Evolutionary conservation across 805 yeast species (phyloP).

Genomic region (Jamesozyma hellenica): DNA sequence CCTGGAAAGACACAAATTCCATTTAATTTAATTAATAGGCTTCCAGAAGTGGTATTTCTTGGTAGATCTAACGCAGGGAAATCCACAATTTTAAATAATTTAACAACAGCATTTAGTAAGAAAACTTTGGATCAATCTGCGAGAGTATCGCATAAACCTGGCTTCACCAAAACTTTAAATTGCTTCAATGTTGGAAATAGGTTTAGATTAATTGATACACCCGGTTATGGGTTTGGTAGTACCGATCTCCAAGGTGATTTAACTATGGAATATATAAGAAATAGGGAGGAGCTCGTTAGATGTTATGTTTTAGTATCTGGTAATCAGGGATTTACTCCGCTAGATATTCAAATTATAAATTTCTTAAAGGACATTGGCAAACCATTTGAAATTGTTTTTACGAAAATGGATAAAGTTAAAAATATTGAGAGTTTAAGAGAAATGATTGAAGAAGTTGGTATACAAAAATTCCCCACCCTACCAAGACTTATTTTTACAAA

Average conservation of each 20-base stretch:
- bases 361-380: slow-evolving; percentile 45
- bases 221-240: slow-evolving; percentile 81
- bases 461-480: slow-evolving; percentile 34
- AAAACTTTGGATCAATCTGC: slow-evolving; percentile 36
- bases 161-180: slow-evolving; percentile 53
- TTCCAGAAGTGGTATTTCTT: slow-evolving; percentile 68
- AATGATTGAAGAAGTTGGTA: slow-evolving; percentile 30
- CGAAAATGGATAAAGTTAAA: slow-evolving; percentile 58
- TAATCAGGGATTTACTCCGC: slow-evolving; percentile 45
- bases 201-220: slow-evolving; percentile 68
- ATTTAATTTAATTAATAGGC: slow-evolving; percentile 25
- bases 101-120: slow-evolving; percentile 36
- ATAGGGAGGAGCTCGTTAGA: slow-evolving; percentile 43
- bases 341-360: slow-evolving; percentile 46
- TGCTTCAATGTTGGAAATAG: slow-evolving; percentile 57
- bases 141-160: slow-evolving; percentile 44
- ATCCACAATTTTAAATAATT: slow-evolving; percentile 59
- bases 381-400: slow-evolving; percentile 65
- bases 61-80: slow-evolving; percentile 87
- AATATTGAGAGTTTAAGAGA: slow-evolving; percentile 31
- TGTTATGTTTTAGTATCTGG: slow-evolving; percentile 57
- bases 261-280: slow-evolving; percentile 50
- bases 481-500: slow-evolving; percentile 43
- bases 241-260: slow-evolving; percentile 56
- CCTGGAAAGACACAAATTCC: slow-evolving; percentile 23